Base-by-base conservation (phyloP, 129 eudicot species). In the Flaveria linearis region DNA sequence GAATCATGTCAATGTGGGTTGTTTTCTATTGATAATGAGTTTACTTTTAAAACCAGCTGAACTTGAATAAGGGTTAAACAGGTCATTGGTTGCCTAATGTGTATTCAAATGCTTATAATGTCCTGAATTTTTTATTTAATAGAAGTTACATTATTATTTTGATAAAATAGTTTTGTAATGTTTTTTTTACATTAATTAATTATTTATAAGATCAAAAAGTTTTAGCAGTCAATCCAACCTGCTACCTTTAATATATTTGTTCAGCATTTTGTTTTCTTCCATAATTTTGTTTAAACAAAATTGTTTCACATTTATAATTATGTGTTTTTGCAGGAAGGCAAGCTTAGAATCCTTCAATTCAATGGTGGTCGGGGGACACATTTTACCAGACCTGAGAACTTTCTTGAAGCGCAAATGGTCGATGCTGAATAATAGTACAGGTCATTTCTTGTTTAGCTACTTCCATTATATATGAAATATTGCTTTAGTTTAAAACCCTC, bases 311-410 rank as follows among this genome's bases (percentile, higher is more conserved):
- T 36, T 72, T 79, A 73, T 39, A 46, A 61, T 43, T 22, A 11
- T 55, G 61, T 51, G 43, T 13, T 45, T n/a, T 51, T 73, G 81
- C 88, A 88, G 94, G 94, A 88, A 81, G 94, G 94, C 33, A 88
- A 84, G 80, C 94, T 88, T 69, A 88, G 94, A 78, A 80, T 88
- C 67, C 85, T 88, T 51, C 87, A 86, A 52, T 86, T 77, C 72
- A 87, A 77, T 42, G 79, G 91, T 46, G 81, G 78, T 36, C 47
- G 69, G 23, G 83, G 68, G 68, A 60, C 55, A 70, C 75, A 66
- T 66, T 58, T 25, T 55, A 52, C 81, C 25, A 65, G 76, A 57
- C 60, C 81, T 49, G 82, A 84, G 60, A 68, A 75, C 75, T 82
- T 75, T 60, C 74, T 68, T 45, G 85, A 84, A 25, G 83, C 86